Base-by-base conservation (phyloP, 1,284 basidiomycete species). In the Apiotrichum sp. region DNA sequence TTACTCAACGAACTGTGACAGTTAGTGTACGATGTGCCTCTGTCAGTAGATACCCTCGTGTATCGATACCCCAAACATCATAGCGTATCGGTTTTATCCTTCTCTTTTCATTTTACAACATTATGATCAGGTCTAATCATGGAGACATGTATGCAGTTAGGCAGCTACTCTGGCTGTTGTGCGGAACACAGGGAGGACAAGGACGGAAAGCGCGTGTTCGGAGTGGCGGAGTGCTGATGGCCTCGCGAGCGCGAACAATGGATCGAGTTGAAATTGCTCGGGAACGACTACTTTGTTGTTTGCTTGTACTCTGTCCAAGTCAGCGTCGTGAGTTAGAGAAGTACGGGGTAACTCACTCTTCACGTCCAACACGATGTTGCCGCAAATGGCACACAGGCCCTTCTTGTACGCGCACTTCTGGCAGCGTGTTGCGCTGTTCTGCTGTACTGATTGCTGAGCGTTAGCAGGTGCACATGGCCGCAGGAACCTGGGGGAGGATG, bases 351-450 rank as follows among this genome's bases (percentile, higher is more conserved):
- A 63, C 72, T 65, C 56, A 72, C 73, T 54, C 31, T 56, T 57
- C 3, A 65, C 70, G 56, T 76, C 74, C 6, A 77, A 57, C 3
- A 76, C 68, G 47, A 73, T 67, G 33, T 62, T 68, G 8, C 74
- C 74, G 53, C 75, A 77, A 36, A 77, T 76, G 10, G 74, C 70
- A 59, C 75, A 77, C 9, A 75, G 57, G 29, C 74, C 74, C 63
- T 76, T 77, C 62, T 77, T 77, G 60, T 77, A 76, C 11, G 75
- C 71, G 61, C 76, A 77, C 52, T 71, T 71, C 40, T 74, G 73
- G 71, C 76, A 77, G 44, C 74, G 58, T 7, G 69, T 74, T 33
- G 72, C 75, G 39, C 65, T 67, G 56, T 72, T 73, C 55, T 76
- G 71, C 49, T 71, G 65, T 6, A 69, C 66, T 1, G 67, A 50